Conservation (phyloP, 2,329 filamentous ascomycete species). For the Pyricularia pennisetigena region DNA sequence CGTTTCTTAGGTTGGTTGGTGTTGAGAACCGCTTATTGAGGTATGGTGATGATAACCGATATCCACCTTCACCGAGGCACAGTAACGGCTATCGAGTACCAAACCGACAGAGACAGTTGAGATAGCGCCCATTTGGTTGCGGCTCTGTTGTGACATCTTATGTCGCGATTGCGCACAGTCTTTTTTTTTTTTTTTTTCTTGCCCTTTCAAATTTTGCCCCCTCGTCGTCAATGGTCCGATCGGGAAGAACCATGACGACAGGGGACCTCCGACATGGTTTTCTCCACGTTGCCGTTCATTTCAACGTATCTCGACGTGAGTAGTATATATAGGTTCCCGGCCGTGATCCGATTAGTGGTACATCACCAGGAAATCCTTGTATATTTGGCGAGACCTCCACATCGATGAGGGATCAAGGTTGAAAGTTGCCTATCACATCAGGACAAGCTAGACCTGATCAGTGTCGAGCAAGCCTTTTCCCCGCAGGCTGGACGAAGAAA, state of each 20-base stretch:
- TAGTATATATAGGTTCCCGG: background rate
- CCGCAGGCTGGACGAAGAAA: background rate
- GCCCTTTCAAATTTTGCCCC: background rate
- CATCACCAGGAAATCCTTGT: background rate
- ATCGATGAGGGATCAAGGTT: background rate
- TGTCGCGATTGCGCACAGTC: background rate
- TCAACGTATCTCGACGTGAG: background rate
- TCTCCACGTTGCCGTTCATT: background rate
- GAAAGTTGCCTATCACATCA: background rate
- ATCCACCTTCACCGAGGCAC: background rate
- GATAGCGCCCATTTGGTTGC: background rate
- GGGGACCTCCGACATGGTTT: background rate
- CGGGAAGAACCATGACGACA: background rate
- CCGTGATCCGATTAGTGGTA: constrained; percentile 1
- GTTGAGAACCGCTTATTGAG: background rate
- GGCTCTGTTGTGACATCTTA: background rate
- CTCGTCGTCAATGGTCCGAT: background rate
- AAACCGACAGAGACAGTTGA: background rate
- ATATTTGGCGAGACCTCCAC: background rate
- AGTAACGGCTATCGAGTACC: background rate
- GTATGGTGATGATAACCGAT: background rate
- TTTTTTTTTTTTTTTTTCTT: background rate
- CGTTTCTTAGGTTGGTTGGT: background rate
- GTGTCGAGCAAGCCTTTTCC: background rate
- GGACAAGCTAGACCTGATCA: background rate